Evolutionary conservation across 2,329 filamentous ascomycete genomes (phyloP).

Genomic region (Phaeosphaeria sp.): DNA sequence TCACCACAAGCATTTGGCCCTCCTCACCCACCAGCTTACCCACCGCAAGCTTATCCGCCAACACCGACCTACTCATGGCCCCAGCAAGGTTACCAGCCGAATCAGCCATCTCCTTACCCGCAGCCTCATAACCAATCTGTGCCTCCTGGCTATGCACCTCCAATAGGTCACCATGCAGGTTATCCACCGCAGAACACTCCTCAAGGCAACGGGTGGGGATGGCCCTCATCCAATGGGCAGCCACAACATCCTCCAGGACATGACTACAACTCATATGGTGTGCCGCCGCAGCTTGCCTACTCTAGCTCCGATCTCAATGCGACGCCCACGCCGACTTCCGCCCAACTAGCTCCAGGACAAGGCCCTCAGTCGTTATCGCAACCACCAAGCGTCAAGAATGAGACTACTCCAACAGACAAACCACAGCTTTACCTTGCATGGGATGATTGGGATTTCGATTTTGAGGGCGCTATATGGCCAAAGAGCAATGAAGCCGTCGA

Average conservation of each 20-base stretch:
- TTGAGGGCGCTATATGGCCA: constrained; percentile 54
- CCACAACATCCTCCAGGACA: constrained; percentile 19
- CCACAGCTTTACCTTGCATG: constrained; percentile 42
- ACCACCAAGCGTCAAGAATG: constrained; percentile 22
- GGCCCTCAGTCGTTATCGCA: constrained; percentile 12
- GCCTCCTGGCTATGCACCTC: constrained; percentile 29
- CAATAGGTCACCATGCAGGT: constrained; percentile 22
- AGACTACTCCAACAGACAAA: constrained; percentile 28
- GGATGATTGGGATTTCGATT: constrained; percentile 54
- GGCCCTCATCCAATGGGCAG: constrained; percentile 27
- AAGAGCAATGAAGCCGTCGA: constrained; percentile 55
- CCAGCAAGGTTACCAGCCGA: constrained; percentile 29
- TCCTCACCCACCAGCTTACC: constrained; percentile 26
- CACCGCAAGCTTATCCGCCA: constrained; percentile 28
- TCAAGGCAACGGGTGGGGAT: constrained; percentile 31
- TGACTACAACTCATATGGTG: constrained; percentile 24
- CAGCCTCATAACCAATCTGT: constrained; percentile 29
- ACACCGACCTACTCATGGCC: constrained; percentile 36
- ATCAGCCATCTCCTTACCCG: constrained; percentile 26
- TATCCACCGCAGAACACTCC: constrained; percentile 27
- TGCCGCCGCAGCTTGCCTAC: constrained; percentile 10
- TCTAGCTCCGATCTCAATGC: constrained; percentile 31
- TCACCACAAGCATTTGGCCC: constrained; percentile 32
- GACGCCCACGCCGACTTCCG: constrained; percentile 36
- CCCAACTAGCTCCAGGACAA: constrained; percentile 25